Evolutionary conservation across 441 rosid genomes (phyloP), one percentile per base, ranked within the genome.

Genomic region (Euphorbia neoarborescens): DNA sequence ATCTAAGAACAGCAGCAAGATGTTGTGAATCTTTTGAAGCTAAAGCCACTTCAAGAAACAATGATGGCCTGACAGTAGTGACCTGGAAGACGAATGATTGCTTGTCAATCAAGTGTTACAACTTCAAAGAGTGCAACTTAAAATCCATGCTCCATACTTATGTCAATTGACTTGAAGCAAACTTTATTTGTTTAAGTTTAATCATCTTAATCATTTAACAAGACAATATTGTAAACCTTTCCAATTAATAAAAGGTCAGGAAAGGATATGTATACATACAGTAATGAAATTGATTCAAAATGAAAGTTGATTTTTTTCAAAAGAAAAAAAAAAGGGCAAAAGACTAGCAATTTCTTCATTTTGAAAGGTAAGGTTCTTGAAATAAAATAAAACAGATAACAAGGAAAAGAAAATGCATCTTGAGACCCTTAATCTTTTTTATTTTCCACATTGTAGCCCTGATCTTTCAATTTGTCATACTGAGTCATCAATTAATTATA

Each of bases 1-100:
- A 94, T 75, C 98, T 87, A 72, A 95, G 80, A 58, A 92, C 91
- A 2, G 96, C 95, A 53, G 96, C 96, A 69, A 95, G 81, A 68
- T 78, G 89, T 68, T 89, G 92, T 6, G 90, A 64, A 71, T 92
- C 87, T 51, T 82, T 84, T 19, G 93, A 80, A 44, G 95, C 84
- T 62, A 81, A 83, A 35, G 98, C 93, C 40, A 92, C 91, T 81
- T 90, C 96, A 32, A 92, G 88, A 74, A 89, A 88, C 84, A 88
- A 68, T 2, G 93, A 84, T 0, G 97, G 89, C 34, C 82, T 83
- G 76, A 89, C 81, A 0, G 83, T 85, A 22, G 75, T 83, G 75
- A 94, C 97, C 96, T 92, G 90, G 70, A 80, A 76, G 65, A 63
- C 71, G 30, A 61, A 67, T 34, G 17, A 54, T 34, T 58, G 44